These are phyloP conservation scores for Penicillium dipodomyicola DNA, from an alignment of 495 filamentous ascomycete species.

Conservation along the genomic window DNA sequence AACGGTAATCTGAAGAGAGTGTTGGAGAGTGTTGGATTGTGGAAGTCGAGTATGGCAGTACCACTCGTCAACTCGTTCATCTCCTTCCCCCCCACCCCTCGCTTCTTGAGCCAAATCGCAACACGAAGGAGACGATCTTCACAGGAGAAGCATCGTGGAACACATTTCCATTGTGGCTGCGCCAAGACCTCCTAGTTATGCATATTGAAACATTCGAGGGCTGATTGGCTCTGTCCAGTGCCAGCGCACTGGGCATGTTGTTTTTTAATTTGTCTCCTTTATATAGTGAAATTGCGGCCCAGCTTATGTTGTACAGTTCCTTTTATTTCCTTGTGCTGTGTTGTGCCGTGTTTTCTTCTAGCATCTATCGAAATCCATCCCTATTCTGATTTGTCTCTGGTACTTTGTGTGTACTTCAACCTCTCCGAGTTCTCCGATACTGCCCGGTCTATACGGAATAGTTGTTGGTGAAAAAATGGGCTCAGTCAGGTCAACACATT, in stretches of 20 bases:
- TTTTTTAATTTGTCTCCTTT: slow-evolving; percentile 15
- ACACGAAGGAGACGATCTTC: slow-evolving; percentile 3
- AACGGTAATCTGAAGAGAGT: background rate
- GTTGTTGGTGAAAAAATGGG: slow-evolving; percentile 12
- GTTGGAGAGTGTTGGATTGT: background rate
- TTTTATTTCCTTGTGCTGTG: background rate
- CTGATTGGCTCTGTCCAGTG: slow-evolving; percentile 21
- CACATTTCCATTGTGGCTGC: slow-evolving; percentile 2
- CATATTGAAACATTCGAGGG: background rate
- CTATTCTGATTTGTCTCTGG: background rate
- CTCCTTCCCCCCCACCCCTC: background rate
- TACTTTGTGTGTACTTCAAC: background rate
- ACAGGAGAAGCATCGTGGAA: background rate
- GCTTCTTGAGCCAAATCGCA: background rate
- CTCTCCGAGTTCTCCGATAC: background rate
- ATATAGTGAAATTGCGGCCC: background rate
- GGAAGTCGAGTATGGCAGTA: background rate
- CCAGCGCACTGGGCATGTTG: slow-evolving; percentile 16
- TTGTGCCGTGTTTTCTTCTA: background rate
- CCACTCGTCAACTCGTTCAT: no score
- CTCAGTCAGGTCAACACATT: slow-evolving; percentile 19
- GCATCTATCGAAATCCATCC: background rate
- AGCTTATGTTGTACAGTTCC: background rate
- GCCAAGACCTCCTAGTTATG: slow-evolving; percentile 22
- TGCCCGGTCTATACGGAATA: background rate